These are phyloP conservation scores for Talaromyces marneffei DNA, from an alignment of 2,329 filamentous ascomycete genomes.

Conservation along the genomic window DNA sequence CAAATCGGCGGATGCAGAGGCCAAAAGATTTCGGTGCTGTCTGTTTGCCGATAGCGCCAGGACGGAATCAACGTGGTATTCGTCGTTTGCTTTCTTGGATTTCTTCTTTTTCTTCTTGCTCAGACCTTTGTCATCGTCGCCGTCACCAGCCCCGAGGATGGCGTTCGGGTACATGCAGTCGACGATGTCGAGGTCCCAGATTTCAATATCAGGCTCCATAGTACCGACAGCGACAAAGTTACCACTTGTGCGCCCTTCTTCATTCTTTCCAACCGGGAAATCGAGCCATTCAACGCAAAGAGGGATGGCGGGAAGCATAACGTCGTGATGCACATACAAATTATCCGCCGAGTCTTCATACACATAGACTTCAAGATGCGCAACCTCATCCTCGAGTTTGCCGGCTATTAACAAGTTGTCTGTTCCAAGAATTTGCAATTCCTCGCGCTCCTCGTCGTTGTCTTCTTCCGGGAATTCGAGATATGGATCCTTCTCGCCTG, in stretches of 20 bases:
- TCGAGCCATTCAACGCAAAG: conserved; percentile 95
- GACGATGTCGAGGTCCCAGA: conserved; percentile 94
- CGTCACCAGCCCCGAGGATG: conserved; percentile 72
- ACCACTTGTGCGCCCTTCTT: conserved; percentile 61
- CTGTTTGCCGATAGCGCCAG: conserved; percentile 87
- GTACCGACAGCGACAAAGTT: conserved; percentile 95
- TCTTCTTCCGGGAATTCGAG: conserved; percentile 77
- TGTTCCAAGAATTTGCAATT: conserved; percentile 84
- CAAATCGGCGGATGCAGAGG: conserved; percentile 91
- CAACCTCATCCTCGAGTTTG: conserved; percentile 94
- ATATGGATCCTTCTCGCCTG: conserved; percentile 92
- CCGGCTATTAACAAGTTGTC: conserved; percentile 90
- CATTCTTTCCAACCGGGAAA: conserved; percentile 71
- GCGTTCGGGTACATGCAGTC: conserved; percentile 98
- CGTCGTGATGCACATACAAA: conserved; percentile 97
- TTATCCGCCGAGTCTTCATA: conserved; percentile 96
- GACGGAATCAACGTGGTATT: conserved; percentile 91
- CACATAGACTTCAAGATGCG: conserved; percentile 93
- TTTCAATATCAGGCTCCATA: conserved; percentile 96
- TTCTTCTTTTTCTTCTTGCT: conserved; percentile 76
- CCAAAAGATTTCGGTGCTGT: conserved; percentile 87
- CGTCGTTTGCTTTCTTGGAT: conserved; percentile 67
- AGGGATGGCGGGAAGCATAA: conserved; percentile 96
- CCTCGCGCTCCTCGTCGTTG: conserved; percentile 86
- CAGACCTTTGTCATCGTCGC: conserved; percentile 41